Evolutionary conservation across 305 asterid genomes (phyloP), one percentile per base, ranked within the genome.

Genomic region (Galium porrigens): DNA sequence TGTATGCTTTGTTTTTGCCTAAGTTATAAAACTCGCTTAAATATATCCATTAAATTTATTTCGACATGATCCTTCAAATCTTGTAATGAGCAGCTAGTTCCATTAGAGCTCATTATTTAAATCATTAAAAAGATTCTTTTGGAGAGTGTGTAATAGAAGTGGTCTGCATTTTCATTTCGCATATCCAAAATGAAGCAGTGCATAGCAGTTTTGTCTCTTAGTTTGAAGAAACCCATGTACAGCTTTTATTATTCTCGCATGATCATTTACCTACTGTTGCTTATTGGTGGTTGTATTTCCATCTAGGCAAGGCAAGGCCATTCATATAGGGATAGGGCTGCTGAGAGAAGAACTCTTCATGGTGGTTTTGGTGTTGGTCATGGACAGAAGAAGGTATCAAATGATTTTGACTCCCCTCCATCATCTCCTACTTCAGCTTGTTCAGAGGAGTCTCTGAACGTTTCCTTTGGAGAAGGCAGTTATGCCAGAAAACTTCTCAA

Each of bases 331-430:
- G 97, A 91, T 68, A 84, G 95, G 77, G 97, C 97, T 71, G 95
- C 96, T 37, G 97, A 91, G 86, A 86, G 96, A 70, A 82, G 96
- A 77, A 85, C 87, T 68, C 74, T 91, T 70, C 95, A 88, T 51
- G 94, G 96, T 42, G 86, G 96, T 69, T 86, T 85, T 72, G 96
- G 97, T 49, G 75, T 88, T 51, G 97, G 97, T 30, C 96, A 91
- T 6, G 97, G 96, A 48, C 96, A 91, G 74, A 91, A 90, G 77
- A 75, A 65, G 61, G 71, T 79, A 58, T 12, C 57, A 39, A 39
- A 25, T 12, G 66, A 60, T 59, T 68, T 60, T 64, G 83, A 82
- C 64, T 79, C 77, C 57, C 66, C 36, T 41, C 81, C 92, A 17
- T 73, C 79, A 55, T 75, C 87, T 71, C 81, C 88, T 58, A 63